Evolutionary conservation across 2,329 filamentous ascomycete genomes (phyloP).

Genomic region (Colletotrichum graminicola): DNA sequence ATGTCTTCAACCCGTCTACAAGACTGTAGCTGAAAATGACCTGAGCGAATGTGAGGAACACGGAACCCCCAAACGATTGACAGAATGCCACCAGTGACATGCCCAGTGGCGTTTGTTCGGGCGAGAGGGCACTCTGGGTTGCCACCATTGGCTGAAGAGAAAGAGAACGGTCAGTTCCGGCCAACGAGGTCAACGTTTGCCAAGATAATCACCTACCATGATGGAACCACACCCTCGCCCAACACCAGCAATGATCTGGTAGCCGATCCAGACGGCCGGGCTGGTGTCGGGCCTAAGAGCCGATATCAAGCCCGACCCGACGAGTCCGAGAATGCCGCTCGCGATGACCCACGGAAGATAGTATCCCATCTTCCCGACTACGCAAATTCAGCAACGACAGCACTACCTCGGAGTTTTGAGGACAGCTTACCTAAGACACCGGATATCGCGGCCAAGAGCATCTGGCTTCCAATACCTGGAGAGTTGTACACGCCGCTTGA

Average conservation of each 20-base stretch:
- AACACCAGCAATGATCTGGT: slow-evolving; percentile 60
- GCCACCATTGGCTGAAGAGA: slow-evolving; percentile 44
- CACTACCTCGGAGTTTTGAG: not conserved
- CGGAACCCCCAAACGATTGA: slow-evolving; percentile 61
- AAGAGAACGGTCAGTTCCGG: not conserved
- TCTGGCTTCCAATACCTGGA: slow-evolving; percentile 54
- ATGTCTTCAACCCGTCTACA: not conserved
- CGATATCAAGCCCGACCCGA: slow-evolving; percentile 47
- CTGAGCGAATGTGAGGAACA: slow-evolving; percentile 57
- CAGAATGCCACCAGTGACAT: slow-evolving; percentile 50
- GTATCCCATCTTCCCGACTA: not conserved
- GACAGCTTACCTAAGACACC: slow-evolving; percentile 49
- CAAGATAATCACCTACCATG: slow-evolving; percentile 44
- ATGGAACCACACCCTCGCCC: slow-evolving; percentile 59
- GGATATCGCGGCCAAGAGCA: slow-evolving; percentile 50
- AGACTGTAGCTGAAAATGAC: slow-evolving; percentile 10
- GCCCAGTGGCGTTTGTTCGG: slow-evolving; percentile 46
- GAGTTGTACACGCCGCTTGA: slow-evolving; percentile 55
- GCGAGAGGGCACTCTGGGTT: slow-evolving; percentile 46
- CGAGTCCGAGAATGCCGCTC: not conserved
- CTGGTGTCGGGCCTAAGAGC: slow-evolving; percentile 51
- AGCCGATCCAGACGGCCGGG: slow-evolving; percentile 58
- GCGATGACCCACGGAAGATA: not conserved
- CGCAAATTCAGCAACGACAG: not conserved
- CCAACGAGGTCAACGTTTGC: not conserved